Conservation (phyloP, 1,139 yeast species). For the Saccharomycopsis phalli region DNA sequence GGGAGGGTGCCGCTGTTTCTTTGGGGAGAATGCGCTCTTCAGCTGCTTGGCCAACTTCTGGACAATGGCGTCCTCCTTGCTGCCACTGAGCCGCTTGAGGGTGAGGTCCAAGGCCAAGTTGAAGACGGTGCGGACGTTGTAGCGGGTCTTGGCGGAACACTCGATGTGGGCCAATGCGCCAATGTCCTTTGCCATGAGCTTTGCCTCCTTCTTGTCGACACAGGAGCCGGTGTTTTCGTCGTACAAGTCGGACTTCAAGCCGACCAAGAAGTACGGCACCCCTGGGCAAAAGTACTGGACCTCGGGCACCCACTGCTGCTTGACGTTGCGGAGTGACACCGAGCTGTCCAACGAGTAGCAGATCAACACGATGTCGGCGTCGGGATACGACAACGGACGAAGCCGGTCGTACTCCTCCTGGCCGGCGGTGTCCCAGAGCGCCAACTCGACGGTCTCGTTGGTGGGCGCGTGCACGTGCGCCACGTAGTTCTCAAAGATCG, state of each 20-base stretch:
- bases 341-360: constrained; percentile 67
- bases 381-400: constrained; percentile 78
- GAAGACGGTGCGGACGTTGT: constrained; percentile 61
- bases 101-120: constrained; percentile 31
- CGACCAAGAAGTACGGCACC: constrained; percentile 67
- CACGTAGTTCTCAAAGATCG: constrained; percentile 79
- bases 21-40: neutral
- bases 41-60: neutral
- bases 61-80: neutral
- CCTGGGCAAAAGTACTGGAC: constrained; percentile 76
- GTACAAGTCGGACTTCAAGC: constrained; percentile 65
- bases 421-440: constrained; percentile 92
- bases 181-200: constrained; percentile 50
- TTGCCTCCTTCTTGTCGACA: constrained; percentile 33
- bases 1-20: constrained; percentile 9
- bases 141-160: constrained; percentile 67
- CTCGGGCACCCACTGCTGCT: constrained; percentile 83
- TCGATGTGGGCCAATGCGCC: constrained; percentile 74
- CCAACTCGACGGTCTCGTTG: constrained; percentile 54
- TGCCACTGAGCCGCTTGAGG: constrained; percentile 17
- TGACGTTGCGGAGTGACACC: constrained; percentile 61
- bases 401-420: constrained; percentile 86
- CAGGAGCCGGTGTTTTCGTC: constrained; percentile 26
- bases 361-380: constrained; percentile 62
- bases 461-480: constrained; percentile 53